Conservation (phyloP, 176 grass and related monocot species). For the Typha latifolia region DNA sequence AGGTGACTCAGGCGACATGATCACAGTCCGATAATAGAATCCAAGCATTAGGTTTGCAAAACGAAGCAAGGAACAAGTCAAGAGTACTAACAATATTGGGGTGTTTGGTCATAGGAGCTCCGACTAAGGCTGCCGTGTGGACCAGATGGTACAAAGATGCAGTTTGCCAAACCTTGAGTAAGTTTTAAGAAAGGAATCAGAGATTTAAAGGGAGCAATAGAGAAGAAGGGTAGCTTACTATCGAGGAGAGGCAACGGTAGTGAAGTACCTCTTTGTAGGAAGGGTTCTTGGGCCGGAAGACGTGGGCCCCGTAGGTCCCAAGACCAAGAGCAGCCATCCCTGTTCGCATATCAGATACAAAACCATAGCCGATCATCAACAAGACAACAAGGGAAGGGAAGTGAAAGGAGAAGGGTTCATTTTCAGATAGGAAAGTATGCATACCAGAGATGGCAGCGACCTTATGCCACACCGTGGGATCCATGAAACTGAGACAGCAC, state of each 20-base stretch:
- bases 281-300: slow-evolving; percentile 61
- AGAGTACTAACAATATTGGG: slow-evolving; percentile 54
- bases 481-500: slow-evolving; percentile 9
- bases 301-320: slow-evolving; percentile 73
- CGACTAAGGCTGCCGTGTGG: slow-evolving; percentile 80
- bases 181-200: slow-evolving; percentile 2
- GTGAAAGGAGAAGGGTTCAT: background rate
- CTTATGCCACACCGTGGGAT: slow-evolving; percentile 85
- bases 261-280: slow-evolving; percentile 59
- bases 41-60: background rate
- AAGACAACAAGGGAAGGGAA: background rate
- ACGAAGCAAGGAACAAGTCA: background rate
- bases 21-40: background rate
- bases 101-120: slow-evolving; percentile 58
- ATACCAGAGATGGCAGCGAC: slow-evolving; percentile 83
- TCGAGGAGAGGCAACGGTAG: no score
- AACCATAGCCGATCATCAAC: slow-evolving; percentile 1
- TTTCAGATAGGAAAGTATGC: no score
- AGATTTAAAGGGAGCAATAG: background rate
- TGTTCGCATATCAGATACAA: slow-evolving; percentile 13
- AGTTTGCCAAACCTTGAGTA: slow-evolving; percentile 67
- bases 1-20: background rate
- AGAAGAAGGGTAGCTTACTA: no score
- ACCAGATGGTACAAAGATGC: slow-evolving; percentile 90
- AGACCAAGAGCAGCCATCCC: slow-evolving; percentile 80